These are phyloP conservation scores for Aspergillus conjunctus DNA, from an alignment of 495 filamentous ascomycete species.

Conservation along the genomic window DNA sequence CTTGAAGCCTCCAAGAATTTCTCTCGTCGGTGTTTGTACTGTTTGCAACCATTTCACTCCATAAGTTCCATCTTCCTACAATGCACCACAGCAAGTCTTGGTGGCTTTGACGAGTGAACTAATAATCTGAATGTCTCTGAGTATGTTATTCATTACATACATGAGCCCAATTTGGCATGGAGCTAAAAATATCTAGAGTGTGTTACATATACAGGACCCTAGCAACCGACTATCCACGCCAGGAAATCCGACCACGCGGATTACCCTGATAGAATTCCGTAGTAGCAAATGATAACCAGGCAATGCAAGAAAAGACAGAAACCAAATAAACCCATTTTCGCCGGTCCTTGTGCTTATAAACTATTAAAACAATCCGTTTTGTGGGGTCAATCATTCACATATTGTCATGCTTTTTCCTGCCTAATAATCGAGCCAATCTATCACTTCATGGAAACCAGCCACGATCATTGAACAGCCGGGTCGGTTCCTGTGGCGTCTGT, in stretches of 20 bases:
- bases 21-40: constrained; percentile 24
- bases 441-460: background rate
- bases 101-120: background rate
- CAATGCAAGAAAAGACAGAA: background rate
- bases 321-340: constrained; percentile 28
- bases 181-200: background rate
- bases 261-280: background rate
- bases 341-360: constrained; percentile 28
- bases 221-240: background rate
- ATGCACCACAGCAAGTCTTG: too few relatives aligned
- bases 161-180: background rate
- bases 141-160: constrained; percentile 4
- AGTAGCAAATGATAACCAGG: constrained; percentile 19
- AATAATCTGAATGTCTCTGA: background rate
- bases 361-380: constrained; percentile 4
- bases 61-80: background rate
- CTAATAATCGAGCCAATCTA: background rate
- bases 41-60: constrained; percentile 12
- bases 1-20: constrained; percentile 36
- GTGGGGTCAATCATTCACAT: background rate
- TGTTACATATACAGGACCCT: constrained; percentile 19
- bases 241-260: background rate
- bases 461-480: background rate
- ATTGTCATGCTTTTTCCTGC: background rate
- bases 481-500: constrained; percentile 4